These are phyloP conservation scores for Penicillium sp. DNA, from an alignment of 2,329 filamentous ascomycete species.

Conservation along the genomic window DNA sequence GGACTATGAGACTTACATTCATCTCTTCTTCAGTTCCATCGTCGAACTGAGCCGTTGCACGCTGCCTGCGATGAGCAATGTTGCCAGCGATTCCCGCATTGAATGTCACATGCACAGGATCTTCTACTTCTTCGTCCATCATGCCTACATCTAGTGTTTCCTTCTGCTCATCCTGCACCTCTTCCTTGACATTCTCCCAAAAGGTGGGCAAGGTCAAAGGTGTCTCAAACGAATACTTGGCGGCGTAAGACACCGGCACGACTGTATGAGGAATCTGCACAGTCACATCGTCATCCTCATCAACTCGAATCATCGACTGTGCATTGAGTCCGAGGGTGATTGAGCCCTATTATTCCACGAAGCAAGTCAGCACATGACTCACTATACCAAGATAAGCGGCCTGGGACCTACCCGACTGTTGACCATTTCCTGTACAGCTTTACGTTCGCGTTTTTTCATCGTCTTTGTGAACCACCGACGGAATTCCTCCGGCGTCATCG, in stretches of 20 bases:
- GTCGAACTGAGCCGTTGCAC: slow-evolving; percentile 25
- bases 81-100: slow-evolving; percentile 36
- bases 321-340: slow-evolving; percentile 41
- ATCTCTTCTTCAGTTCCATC: slow-evolving; percentile 31
- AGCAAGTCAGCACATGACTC: slow-evolving; percentile 11
- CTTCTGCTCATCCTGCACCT: slow-evolving; percentile 21
- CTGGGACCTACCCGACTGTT: slow-evolving; percentile 36
- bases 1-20: slow-evolving; percentile 26
- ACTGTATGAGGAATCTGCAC: slow-evolving; percentile 31
- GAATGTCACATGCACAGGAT: slow-evolving; percentile 32
- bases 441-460: slow-evolving; percentile 45
- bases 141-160: slow-evolving; percentile 13
- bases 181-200: slow-evolving; percentile 23
- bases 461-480: slow-evolving; percentile 43
- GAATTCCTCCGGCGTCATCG: slow-evolving; percentile 44
- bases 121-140: slow-evolving; percentile 12
- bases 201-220: slow-evolving; percentile 34
- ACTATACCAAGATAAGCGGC: not conserved
- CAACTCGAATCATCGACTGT: slow-evolving; percentile 34
- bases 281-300: slow-evolving; percentile 32
- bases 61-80: slow-evolving; percentile 27
- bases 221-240: slow-evolving; percentile 39
- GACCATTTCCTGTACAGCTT: slow-evolving; percentile 40
- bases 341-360: slow-evolving; percentile 26
- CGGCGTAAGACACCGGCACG: slow-evolving; percentile 28